Percentiles rank a stretch among this genome's conserved stretches.
Conservation (phyloP, 257 asterid species). For the Solanum sejunctum region DNA sequence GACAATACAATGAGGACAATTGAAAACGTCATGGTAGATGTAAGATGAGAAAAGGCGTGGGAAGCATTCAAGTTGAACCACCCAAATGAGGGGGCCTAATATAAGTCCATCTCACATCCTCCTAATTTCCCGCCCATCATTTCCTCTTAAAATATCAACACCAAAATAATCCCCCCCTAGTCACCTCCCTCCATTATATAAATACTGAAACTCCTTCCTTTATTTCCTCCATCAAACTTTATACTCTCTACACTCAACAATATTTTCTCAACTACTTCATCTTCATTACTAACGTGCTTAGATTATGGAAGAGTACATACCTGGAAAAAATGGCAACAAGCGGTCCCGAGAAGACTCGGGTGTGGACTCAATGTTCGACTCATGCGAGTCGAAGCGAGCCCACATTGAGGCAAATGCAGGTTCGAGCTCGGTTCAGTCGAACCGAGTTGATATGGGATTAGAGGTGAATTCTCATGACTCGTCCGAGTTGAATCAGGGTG, state of each 20-base stretch:
- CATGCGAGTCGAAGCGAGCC: conserved; percentile 4
- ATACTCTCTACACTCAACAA: background rate
- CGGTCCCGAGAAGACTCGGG: conserved; percentile 15
- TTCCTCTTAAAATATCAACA: background rate
- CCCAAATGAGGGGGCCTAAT: conserved; percentile 2
- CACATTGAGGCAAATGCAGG: background rate
- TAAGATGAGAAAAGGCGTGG: background rate
- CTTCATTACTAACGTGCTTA: background rate
- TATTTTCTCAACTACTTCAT: background rate
- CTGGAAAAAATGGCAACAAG: background rate
- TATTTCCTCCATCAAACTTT: background rate
- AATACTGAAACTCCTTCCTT: background rate
- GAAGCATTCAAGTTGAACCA: conserved; percentile 1
- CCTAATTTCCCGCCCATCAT: background rate
- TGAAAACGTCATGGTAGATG: conserved; percentile 17
- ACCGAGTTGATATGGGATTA: background rate
- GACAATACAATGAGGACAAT: conserved; percentile 6
- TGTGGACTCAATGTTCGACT: background rate
- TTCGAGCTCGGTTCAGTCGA: background rate
- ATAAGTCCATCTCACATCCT: background rate
- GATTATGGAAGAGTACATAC: conserved; percentile 2
- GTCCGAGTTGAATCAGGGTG: background rate
- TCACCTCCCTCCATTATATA: background rate
- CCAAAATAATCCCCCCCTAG: background rate
- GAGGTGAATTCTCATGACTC: background rate